Evolutionary conservation across 345 rosid genomes (phyloP).

Genomic region (Populus deltoides): DNA sequence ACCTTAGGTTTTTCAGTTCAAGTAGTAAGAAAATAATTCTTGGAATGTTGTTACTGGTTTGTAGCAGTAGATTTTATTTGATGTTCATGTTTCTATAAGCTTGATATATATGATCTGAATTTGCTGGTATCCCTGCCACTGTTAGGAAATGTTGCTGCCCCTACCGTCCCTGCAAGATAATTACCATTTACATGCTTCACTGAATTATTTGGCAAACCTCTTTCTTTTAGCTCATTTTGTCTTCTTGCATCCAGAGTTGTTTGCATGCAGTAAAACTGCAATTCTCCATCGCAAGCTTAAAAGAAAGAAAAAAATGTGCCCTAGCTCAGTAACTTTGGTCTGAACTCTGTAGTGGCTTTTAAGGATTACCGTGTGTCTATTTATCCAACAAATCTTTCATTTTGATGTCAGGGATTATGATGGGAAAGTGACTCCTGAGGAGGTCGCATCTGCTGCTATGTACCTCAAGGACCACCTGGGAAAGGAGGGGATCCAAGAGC

Average conservation of each 20-base stretch:
- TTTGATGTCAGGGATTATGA: conserved; percentile 70
- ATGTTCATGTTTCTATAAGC: background rate
- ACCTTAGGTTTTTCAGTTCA: background rate
- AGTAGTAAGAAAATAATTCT: background rate
- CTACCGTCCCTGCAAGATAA: background rate
- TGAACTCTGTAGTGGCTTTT: background rate
- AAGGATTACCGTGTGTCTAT: background rate
- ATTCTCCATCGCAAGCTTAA: background rate
- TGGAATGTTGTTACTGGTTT: background rate
- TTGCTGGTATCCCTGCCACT: background rate
- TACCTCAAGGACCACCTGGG: conserved; percentile 78
- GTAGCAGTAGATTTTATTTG: background rate
- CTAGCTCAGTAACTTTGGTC: too few species aligned
- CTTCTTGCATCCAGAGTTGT: background rate
- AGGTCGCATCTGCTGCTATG: conserved; percentile 86
- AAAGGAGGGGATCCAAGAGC: conserved; percentile 90
- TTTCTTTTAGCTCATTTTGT: background rate
- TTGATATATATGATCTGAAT: background rate
- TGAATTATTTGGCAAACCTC: background rate
- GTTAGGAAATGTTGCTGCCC: background rate
- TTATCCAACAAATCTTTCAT: conserved; percentile 11
- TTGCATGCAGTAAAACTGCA: background rate
- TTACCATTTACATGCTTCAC: background rate
- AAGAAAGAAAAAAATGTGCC: background rate
- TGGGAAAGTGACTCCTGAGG: conserved; percentile 91